Percentiles rank a stretch among this genome's conserved stretches.
Evolutionary conservation across 2,329 filamentous ascomycete genomes (phyloP).

Genomic region (Pseudogymnoascus sp.): DNA sequence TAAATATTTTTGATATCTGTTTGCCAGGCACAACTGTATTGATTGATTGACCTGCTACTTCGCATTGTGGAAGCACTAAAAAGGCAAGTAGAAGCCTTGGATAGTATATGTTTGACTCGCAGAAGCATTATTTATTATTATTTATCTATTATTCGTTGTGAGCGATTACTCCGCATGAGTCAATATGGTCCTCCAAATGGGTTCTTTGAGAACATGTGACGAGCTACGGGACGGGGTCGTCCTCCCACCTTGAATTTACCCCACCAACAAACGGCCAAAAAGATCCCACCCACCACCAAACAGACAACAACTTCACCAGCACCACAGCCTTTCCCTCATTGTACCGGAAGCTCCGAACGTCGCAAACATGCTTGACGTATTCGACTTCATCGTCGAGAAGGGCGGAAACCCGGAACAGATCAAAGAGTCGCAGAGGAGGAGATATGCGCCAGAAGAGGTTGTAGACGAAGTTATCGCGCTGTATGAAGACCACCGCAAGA

Average conservation of each 20-base stretch:
- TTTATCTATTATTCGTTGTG: background rate
- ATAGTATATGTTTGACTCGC: background rate
- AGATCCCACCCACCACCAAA: slow-evolving; percentile 4
- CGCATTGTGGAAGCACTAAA: background rate
- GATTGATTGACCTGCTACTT: background rate
- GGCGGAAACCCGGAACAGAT: slow-evolving; percentile 89
- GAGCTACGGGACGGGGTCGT: background rate
- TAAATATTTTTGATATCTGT: background rate
- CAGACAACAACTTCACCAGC: background rate
- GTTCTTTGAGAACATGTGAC: slow-evolving; percentile 1
- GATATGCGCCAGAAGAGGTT: slow-evolving; percentile 68
- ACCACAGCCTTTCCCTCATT: background rate
- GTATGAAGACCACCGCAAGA: slow-evolving; percentile 77
- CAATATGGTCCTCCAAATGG: background rate
- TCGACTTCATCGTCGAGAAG: slow-evolving; percentile 74
- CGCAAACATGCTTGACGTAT: slow-evolving; percentile 60
- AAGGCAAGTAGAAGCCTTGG: background rate
- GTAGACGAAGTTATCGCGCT: slow-evolving; percentile 86
- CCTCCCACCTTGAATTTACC: slow-evolving; percentile 10
- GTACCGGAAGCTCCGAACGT: slow-evolving; percentile 8
- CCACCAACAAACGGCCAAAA: slow-evolving; percentile 7
- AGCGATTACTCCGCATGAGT: background rate
- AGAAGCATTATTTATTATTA: background rate
- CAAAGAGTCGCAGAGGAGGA: slow-evolving; percentile 78
- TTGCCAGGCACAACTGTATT: background rate